Evolutionary conservation across 2,329 filamentous ascomycete genomes (phyloP), one percentile per base, ranked within the genome.

Genomic region (Aspergillus unguis): DNA sequence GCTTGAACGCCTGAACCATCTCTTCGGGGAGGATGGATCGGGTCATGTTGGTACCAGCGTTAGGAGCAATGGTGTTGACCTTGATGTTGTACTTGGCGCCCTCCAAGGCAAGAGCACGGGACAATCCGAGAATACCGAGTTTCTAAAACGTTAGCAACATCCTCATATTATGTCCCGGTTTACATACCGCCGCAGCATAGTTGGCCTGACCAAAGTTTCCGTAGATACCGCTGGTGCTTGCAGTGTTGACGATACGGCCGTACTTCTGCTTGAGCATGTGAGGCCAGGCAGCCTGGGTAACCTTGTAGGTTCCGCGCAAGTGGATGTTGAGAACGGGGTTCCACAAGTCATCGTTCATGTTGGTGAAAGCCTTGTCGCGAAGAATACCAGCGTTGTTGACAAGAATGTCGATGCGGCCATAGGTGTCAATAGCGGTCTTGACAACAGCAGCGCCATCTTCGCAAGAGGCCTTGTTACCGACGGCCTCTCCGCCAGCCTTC

Each of bases 201-300:
- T 99, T 99, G 66, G 92, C 90, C 76, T 99, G 94, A 58, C 94
- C 94, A 71, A 99, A 99, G 82, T 96, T 99, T 64, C 94, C 94
- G 71, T 99, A 99, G 73, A 99, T 95, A 75, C 94, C 94, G 64
- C 88, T 95, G 44, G 94, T 97, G 33, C 90, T 95, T 37, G 94
- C 94, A 44, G 94, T 99, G 81, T 99, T 99, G 68, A 99, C 81
- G 56, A 99, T 85, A 66, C 94, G 90, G 62, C 94, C 94, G 67
- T 96, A 99, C 81, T 96, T 97, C 75, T 99, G 94, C 82, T 96
- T 96, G 48, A 97, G 81, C 80, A 99, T 89, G 75, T 95, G 88
- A 46, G 94, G 94, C 91, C 92, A 99, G 23, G 94, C 94, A 56
- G 94, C 94, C 83, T 96, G 96, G 69, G 90, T 92, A 60, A 92